phyloP scores from a whole-genome alignment of 129 eudicot species.

The Lonicera japonica region DNA sequence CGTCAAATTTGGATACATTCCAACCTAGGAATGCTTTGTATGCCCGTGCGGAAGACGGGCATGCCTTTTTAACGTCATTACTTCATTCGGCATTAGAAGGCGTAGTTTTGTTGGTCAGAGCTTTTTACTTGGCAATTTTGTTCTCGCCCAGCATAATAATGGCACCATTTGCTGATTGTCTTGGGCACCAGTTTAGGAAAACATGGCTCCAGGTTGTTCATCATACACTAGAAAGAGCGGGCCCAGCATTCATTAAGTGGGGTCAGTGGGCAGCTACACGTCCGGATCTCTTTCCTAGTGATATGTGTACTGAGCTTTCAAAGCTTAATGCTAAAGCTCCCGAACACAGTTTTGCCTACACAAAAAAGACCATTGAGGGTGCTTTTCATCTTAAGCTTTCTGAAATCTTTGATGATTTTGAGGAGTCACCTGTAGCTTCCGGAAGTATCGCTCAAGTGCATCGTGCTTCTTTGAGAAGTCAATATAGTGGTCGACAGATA shows the following conservation, averaged over 20 bases:
- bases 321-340: conserved; percentile 89
- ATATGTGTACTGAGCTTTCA: conserved; percentile 74
- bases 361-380: conserved; percentile 67
- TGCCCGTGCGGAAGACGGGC: conserved; percentile 52
- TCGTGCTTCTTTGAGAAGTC: conserved; percentile 61
- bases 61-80: conserved; percentile 39
- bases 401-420: conserved; percentile 83
- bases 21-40: conserved; percentile 44
- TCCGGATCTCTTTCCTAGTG: conserved; percentile 85
- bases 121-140: conserved; percentile 53
- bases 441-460: conserved; percentile 96
- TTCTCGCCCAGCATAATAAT: conserved; percentile 71
- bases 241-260: conserved; percentile 98
- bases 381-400: conserved; percentile 85
- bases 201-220: conserved; percentile 73
- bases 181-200: conserved; percentile 56
- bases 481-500: conserved; percentile 45
- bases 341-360: conserved; percentile 76
- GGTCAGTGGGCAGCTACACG: conserved; percentile 99
- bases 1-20: conserved; percentile 29
- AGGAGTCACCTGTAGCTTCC: conserved; percentile 84
- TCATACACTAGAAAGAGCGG: conserved; percentile 70
- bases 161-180: conserved; percentile 82
- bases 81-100: conserved; percentile 44
- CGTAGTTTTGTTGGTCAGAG: conserved; percentile 52